These are phyloP conservation scores for Calonectria pseudoturangicola DNA, from an alignment of 2,329 filamentous ascomycete species.

Conservation along the genomic window DNA sequence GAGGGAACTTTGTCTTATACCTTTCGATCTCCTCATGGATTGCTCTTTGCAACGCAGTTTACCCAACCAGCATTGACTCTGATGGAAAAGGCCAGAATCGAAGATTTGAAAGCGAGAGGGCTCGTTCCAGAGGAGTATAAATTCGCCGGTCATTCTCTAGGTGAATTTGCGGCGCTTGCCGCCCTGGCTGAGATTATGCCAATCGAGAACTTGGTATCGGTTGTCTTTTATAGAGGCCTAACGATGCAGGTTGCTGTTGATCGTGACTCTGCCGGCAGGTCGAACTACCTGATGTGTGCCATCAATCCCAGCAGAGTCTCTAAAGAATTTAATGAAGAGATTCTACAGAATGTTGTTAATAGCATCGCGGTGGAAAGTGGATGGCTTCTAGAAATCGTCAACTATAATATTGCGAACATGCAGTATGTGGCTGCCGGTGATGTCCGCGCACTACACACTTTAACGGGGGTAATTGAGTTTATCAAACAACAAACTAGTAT, in stretches of 20 bases:
- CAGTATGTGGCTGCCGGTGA: constrained; percentile 63
- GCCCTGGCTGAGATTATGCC: constrained; percentile 49
- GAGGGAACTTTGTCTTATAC: neutral
- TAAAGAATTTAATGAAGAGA: neutral
- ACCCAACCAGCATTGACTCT: neutral
- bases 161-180: constrained; percentile 56
- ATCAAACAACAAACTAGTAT: neutral
- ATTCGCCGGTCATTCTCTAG: constrained; percentile 58
- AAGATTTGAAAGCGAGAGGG: neutral
- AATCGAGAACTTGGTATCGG: constrained; percentile 36
- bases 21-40: neutral
- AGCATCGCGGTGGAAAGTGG: constrained; percentile 14
- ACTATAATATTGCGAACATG: constrained; percentile 56
- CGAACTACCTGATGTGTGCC: neutral
- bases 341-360: neutral
- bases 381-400: constrained; percentile 58
- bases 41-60: neutral
- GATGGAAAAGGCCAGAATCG: constrained; percentile 5
- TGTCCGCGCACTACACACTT: neutral
- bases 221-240: neutral
- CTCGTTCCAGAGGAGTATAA: neutral
- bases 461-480: neutral
- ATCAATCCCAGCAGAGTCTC: constrained; percentile 1
- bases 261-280: neutral
- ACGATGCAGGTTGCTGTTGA: constrained; percentile 7